Conservation (phyloP, 805 yeast species). For the Candida qinlingensis region DNA sequence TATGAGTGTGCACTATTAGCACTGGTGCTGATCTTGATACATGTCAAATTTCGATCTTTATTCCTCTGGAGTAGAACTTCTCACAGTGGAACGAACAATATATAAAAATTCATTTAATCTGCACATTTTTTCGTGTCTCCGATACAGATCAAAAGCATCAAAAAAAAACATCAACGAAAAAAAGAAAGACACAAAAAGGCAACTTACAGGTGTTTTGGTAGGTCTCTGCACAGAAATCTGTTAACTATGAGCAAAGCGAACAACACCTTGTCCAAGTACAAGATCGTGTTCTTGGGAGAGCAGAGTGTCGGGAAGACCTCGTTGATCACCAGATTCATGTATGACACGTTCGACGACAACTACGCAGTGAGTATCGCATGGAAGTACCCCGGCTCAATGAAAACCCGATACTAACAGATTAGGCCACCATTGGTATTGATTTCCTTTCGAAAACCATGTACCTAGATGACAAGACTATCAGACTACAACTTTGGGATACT, state of each 20-base stretch:
- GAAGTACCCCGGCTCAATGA: not conserved
- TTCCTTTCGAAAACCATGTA: constrained; percentile 93
- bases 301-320: constrained; percentile 89
- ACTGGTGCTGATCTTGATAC: no score
- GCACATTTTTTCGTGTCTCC: no score
- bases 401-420: constrained; percentile 3
- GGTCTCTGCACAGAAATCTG: not conserved
- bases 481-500: constrained; percentile 96
- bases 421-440: constrained; percentile 96
- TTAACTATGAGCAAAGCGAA: constrained; percentile 20
- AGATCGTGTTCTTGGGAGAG: constrained; percentile 95
- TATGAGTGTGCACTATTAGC: no score
- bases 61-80: no score
- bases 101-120: no score
- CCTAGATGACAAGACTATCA: constrained; percentile 89
- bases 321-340: constrained; percentile 94
- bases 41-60: no score
- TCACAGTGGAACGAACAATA: no score
- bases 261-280: constrained; percentile 51
- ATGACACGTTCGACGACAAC: constrained; percentile 93
- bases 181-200: not conserved
- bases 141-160: no score
- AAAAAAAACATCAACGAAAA: not conserved
- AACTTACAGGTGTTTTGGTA: not conserved
- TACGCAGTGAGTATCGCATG: constrained; percentile 44